Conservation (phyloP, 345 rosid species). For the Trapa incisa region DNA sequence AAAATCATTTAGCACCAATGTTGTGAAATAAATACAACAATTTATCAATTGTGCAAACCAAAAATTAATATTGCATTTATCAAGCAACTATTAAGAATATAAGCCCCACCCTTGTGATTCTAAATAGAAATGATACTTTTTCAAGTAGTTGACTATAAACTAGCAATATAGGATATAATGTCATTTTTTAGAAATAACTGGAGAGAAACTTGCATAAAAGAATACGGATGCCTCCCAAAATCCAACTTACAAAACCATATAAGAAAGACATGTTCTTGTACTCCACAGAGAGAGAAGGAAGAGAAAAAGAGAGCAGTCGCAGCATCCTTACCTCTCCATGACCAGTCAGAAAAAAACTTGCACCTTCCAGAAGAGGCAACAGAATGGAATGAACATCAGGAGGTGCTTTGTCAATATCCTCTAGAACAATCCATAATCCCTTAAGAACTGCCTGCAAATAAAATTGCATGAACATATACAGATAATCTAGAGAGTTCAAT, state of each 20-base stretch:
- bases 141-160: background rate
- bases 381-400: constrained; percentile 72
- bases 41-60: background rate
- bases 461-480: background rate
- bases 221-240: background rate
- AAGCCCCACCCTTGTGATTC: background rate
- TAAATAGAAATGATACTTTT: too few species aligned
- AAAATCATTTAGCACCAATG: background rate
- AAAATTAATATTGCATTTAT: background rate
- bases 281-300: constrained; percentile 1
- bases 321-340: constrained; percentile 59
- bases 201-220: background rate
- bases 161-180: background rate
- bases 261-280: background rate
- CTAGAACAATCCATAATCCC: constrained; percentile 92
- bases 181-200: background rate
- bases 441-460: constrained; percentile 51
- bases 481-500: background rate
- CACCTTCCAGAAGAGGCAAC: constrained; percentile 77
- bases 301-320: background rate
- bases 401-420: constrained; percentile 89
- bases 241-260: background rate
- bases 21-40: background rate
- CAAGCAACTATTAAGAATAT: background rate
- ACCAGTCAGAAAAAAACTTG: constrained; percentile 48